A percentile compares a stretch with the other conserved stretches of the same genome.
Conservation (phyloP, 2,329 filamentous ascomycete genomes). For the Didymella pomorum region DNA sequence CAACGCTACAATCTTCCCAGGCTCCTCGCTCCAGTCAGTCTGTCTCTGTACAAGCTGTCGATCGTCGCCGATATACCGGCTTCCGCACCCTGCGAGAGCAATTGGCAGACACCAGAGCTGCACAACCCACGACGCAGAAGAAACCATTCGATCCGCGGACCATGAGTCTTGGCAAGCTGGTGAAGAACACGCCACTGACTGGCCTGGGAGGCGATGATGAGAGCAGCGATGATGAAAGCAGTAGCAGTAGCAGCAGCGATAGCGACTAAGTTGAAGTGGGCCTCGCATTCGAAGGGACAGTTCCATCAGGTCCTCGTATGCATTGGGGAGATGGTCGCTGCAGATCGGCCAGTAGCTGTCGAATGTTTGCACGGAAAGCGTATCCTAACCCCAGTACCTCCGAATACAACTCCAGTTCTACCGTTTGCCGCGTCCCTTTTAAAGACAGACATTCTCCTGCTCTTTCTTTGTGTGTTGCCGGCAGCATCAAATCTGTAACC, state of each 20-base stretch:
- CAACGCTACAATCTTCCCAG: conserved; percentile 19
- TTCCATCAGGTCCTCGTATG: not conserved
- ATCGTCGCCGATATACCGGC: conserved; percentile 20
- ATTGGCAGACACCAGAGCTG: conserved; percentile 21
- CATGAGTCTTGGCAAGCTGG: conserved; percentile 21
- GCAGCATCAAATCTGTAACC: not conserved
- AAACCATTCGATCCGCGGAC: conserved; percentile 24
- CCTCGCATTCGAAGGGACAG: not conserved
- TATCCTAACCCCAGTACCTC: not conserved
- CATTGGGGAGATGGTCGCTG: not conserved
- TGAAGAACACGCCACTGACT: conserved; percentile 1
- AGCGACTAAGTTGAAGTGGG: conserved; percentile 19
- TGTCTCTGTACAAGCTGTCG: conserved; percentile 20
- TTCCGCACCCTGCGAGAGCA: conserved; percentile 26
- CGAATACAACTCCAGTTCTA: not conserved
- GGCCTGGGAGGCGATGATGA: conserved; percentile 6
- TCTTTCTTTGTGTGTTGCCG: not conserved
- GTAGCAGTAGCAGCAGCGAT: conserved; percentile 23
- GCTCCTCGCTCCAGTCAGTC: conserved; percentile 22
- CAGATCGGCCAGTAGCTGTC: not conserved
- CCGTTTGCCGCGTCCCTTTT: not conserved
- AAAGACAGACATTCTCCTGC: no score
- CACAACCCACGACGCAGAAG: conserved; percentile 13
- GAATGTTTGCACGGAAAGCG: not conserved
- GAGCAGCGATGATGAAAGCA: conserved; percentile 23